A percentile compares a stretch with the other conserved stretches of the same genome.
phyloP scores from a whole-genome alignment of 2,329 filamentous ascomycete species.

The Xylaria polymorpha region DNA sequence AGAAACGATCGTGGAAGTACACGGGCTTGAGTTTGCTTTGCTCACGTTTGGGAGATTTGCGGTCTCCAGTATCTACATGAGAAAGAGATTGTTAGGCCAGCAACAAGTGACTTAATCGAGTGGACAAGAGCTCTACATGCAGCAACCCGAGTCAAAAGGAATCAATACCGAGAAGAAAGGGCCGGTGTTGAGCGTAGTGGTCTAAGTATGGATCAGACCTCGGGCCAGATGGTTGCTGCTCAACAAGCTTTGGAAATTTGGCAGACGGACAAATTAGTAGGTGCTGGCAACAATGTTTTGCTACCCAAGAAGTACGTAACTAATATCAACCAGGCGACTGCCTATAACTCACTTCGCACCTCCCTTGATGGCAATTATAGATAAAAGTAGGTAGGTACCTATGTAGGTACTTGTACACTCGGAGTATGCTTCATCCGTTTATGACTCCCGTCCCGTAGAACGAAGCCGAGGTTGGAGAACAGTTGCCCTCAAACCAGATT shows the following conservation, averaged over 20 bases:
- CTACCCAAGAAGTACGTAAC: background rate
- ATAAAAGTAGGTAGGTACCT: background rate
- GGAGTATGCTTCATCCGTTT: background rate
- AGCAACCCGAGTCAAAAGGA: background rate
- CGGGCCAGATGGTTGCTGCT: slow-evolving; percentile 1
- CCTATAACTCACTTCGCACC: slow-evolving; percentile 1
- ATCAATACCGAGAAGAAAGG: background rate
- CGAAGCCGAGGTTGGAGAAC: background rate
- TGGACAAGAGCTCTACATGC: slow-evolving; percentile 9
- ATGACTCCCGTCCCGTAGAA: background rate
- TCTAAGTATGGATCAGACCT: background rate
- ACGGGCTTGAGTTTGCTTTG: background rate
- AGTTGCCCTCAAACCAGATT: background rate
- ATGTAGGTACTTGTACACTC: background rate
- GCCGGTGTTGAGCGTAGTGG: background rate
- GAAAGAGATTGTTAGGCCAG: background rate
- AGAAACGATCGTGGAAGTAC: background rate
- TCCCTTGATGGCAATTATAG: background rate
- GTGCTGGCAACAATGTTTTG: background rate
- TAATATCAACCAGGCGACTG: slow-evolving; percentile 5
- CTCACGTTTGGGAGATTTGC: slow-evolving; percentile 9
- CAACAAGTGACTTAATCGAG: background rate
- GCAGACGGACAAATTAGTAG: background rate
- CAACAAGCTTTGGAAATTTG: background rate
- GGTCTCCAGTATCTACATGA: background rate